These are phyloP conservation scores for Neonectria magnoliae DNA, from an alignment of 2,329 filamentous ascomycete genomes.

Conservation along the genomic window DNA sequence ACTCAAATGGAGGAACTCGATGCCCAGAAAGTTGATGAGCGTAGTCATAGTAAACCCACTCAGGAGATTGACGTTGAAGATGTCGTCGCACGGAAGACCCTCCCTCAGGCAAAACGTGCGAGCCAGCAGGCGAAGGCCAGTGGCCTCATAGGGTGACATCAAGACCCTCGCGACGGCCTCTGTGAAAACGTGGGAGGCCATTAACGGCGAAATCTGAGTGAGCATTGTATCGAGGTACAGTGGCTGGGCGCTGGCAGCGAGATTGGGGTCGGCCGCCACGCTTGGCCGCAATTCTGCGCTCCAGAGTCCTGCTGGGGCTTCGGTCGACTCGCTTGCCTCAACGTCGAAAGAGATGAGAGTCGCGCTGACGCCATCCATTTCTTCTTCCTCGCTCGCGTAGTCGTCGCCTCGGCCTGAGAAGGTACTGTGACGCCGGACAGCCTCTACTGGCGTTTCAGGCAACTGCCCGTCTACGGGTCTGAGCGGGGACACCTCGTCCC, in stretches of 20 bases:
- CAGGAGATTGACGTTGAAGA: slow-evolving; percentile 51
- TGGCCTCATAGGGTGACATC: slow-evolving; percentile 58
- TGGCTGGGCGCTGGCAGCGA: slow-evolving; percentile 39
- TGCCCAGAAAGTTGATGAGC: slow-evolving; percentile 56
- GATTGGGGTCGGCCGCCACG: slow-evolving; percentile 46
- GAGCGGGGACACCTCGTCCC: slow-evolving; percentile 39
- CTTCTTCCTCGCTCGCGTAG: slow-evolving; percentile 66
- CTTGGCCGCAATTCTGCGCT: slow-evolving; percentile 68
- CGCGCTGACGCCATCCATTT: slow-evolving; percentile 63
- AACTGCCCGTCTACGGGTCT: slow-evolving; percentile 46
- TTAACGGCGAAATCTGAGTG: slow-evolving; percentile 60
- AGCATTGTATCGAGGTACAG: slow-evolving; percentile 61
- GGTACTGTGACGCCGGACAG: slow-evolving; percentile 56
- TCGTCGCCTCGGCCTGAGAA: slow-evolving; percentile 62
- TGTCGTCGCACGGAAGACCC: slow-evolving; percentile 50
- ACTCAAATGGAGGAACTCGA: slow-evolving; percentile 57
- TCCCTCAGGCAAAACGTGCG: slow-evolving; percentile 52
- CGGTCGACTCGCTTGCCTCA: slow-evolving; percentile 64
- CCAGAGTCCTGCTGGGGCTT: slow-evolving; percentile 64
- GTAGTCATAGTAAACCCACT: slow-evolving; percentile 52
- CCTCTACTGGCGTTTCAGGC: slow-evolving; percentile 45
- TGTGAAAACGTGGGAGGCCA: slow-evolving; percentile 59
- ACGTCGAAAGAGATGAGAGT: slow-evolving; percentile 71
- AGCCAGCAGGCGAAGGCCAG: slow-evolving; percentile 57
- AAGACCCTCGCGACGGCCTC: slow-evolving; percentile 55